Evolutionary conservation across 345 rosid species (phyloP), one percentile per base, ranked within the genome.

Genomic region (Populus deltoides): DNA sequence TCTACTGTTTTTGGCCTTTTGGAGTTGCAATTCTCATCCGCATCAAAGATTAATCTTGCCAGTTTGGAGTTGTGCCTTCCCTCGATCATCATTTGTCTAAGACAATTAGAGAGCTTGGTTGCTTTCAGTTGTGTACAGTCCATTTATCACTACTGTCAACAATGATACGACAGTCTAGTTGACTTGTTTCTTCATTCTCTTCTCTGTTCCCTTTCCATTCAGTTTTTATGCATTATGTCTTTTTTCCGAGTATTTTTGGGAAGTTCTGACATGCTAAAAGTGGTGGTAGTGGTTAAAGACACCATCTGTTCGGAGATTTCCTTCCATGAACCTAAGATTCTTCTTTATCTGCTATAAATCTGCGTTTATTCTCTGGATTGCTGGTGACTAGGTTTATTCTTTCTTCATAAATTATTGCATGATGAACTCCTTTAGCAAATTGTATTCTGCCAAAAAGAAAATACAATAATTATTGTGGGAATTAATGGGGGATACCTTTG

Each of bases 271-370:
- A 3, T 33, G 35, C 35, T 33, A 0, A 3, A 33, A 33, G 5
- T 33, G 24, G 61, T 9, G 11, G 36, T 1, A 2, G n/a, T 69
- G 27, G 36, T 68, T 68, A 57, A 68, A 43, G 55, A 75, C 65
- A 24, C 59, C 35, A 57, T 22, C 47, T 29, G 65, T 72, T 65
- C 11, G 53, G 38, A 72, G 59, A 53, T 75, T n/a, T 63, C 33
- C 24, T 57, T 57, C 57, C 43, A 67, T 16, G 66, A n/a, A 76
- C 38, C 12, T 22, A 41, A 22, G 22, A 59, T 70, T 67, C 71
- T 77, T 71, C 74, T 31, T 78, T 62, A 33, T 27, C 71, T 70
- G 61, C 25, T 47, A 74, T 29, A 66, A 77, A 66, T 73, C 41
- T 53, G 67, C 41, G 5, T 49, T 5, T 41, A 9, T 38, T 53